phyloP scores from a whole-genome alignment of 176 grass and related monocot genomes.

The Oryza officinalis region DNA sequence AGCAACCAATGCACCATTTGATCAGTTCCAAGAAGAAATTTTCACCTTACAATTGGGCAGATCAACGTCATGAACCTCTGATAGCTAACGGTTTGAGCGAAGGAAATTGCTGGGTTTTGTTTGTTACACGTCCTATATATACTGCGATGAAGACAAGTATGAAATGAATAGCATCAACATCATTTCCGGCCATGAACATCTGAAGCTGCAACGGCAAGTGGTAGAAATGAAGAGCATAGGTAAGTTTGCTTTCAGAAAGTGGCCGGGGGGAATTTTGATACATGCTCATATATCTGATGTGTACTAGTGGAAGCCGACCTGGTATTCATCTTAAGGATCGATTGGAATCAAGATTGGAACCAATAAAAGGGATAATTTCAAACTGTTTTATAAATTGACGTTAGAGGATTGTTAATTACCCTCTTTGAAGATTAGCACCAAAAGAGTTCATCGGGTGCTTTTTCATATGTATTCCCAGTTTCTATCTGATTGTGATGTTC shows the following conservation, averaged over 20 bases:
- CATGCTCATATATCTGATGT: constrained; percentile 40
- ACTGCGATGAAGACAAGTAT: constrained; percentile 20
- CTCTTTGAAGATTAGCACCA: not conserved
- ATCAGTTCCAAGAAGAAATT: not conserved
- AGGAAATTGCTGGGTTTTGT: constrained; percentile 28
- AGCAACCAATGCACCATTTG: not conserved
- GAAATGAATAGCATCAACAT: not conserved
- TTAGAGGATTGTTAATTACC: not conserved
- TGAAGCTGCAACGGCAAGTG: not conserved
- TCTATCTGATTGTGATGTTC: not conserved
- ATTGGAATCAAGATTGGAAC: constrained; percentile 13
- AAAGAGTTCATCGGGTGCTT: not conserved
- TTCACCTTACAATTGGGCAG: not conserved
- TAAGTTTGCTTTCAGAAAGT: constrained; percentile 38
- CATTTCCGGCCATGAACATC: constrained; percentile 20
- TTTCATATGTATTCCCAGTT: not conserved
- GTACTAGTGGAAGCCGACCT: constrained; percentile 37
- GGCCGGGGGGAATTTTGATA: not conserved
- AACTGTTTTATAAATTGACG: constrained; percentile 6
- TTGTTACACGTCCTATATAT: constrained; percentile 18
- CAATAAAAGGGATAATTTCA: constrained; percentile 43
- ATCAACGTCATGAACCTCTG: not conserved
- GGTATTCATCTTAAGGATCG: constrained; percentile 28
- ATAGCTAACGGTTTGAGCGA: constrained; percentile 24
- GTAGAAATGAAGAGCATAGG: constrained; percentile 29